Percentiles rank a stretch among this genome's conserved stretches.
phyloP scores from a whole-genome alignment of 208 protist genomes.

The Leishmania amazonensis region DNA sequence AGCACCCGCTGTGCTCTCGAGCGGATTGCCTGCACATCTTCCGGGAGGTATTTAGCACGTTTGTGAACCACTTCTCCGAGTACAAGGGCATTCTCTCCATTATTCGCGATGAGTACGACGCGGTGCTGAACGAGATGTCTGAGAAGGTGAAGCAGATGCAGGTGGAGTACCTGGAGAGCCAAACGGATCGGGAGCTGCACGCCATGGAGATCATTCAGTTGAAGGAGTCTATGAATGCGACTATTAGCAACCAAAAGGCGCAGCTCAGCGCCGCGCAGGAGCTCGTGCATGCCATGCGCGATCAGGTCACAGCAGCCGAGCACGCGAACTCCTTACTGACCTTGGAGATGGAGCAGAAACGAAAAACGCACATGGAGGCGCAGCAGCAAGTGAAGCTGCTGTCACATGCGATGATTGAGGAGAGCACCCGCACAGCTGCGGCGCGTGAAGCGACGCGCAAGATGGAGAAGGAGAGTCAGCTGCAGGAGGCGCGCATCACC shows the following conservation, averaged over 20 bases:
- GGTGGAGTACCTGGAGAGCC: constrained; percentile 66
- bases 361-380: constrained; percentile 58
- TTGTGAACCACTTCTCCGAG: constrained; percentile 87
- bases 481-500: constrained; percentile 67
- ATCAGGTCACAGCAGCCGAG: constrained; percentile 75
- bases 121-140: constrained; percentile 55
- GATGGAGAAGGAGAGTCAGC: constrained; percentile 58
- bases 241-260: constrained; percentile 86
- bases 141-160: constrained; percentile 56
- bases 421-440: constrained; percentile 55
- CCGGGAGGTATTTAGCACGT: constrained; percentile 70
- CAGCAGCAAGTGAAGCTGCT: constrained; percentile 73
- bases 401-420: constrained; percentile 72
- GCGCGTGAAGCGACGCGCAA: constrained; percentile 44
- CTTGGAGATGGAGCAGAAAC: constrained; percentile 51
- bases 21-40: constrained; percentile 84
- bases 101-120: constrained; percentile 87
- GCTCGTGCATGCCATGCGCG: constrained; percentile 67
- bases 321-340: constrained; percentile 60
- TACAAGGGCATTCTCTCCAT: constrained; percentile 72
- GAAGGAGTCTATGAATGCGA: constrained; percentile 76
- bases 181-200: constrained; percentile 69
- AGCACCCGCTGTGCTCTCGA: constrained; percentile 66
- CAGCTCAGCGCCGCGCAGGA: constrained; percentile 74
- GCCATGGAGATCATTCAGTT: constrained; percentile 80